A percentile compares a stretch with the other conserved stretches of the same genome.
phyloP scores from a whole-genome alignment of 2,329 filamentous ascomycete genomes.

The Amesomyces nigricolor region DNA sequence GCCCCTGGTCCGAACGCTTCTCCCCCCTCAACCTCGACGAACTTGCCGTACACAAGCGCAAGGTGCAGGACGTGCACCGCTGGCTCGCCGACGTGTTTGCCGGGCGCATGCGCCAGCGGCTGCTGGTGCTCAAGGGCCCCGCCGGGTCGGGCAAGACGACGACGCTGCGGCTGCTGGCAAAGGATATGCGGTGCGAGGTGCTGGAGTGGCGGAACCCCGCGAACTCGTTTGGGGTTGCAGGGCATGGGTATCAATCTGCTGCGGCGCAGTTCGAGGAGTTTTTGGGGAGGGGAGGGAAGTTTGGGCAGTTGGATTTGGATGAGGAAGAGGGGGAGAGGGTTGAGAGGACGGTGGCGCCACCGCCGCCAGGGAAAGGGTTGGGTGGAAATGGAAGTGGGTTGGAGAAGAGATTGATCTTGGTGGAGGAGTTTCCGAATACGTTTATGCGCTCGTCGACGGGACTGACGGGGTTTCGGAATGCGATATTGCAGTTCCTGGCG shows the following conservation, averaged over 20 bases:
- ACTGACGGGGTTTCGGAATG: constrained; percentile 65
- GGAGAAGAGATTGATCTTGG: constrained; percentile 56
- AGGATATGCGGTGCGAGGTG: constrained; percentile 69
- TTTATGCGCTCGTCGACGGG: constrained; percentile 60
- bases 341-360: not conserved
- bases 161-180: constrained; percentile 71
- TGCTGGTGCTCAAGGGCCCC: constrained; percentile 82
- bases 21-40: constrained; percentile 70
- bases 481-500: constrained; percentile 70
- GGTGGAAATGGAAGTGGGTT: not conserved
- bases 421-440: constrained; percentile 79
- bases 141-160: constrained; percentile 93
- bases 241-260: constrained; percentile 62
- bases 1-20: constrained; percentile 86
- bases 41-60: constrained; percentile 89
- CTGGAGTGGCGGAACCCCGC: constrained; percentile 88
- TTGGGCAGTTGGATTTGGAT: constrained; percentile 48
- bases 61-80: constrained; percentile 75
- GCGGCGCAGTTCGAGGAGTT: constrained; percentile 90
- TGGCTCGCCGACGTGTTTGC: constrained; percentile 75
- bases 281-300: constrained; percentile 72
- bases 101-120: constrained; percentile 60
- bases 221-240: constrained; percentile 49
- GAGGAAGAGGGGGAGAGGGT: constrained; percentile 12
- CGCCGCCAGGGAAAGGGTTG: constrained; percentile 12